Conservation (phyloP, 805 yeast genomes). For the Yarrowia sp. region DNA sequence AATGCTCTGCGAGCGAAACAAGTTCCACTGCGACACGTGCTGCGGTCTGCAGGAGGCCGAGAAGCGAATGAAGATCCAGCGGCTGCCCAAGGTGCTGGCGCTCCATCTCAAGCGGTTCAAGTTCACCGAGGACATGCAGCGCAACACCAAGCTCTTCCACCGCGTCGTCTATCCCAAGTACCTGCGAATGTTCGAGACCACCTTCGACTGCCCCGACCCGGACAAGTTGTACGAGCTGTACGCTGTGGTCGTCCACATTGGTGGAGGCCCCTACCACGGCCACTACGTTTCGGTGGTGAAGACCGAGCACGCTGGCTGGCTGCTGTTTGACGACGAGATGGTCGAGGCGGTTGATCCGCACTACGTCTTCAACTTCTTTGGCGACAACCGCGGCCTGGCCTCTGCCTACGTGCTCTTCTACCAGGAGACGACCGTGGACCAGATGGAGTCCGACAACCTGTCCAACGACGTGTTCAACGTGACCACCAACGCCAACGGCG, state of each 20-base stretch:
- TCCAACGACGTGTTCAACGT: conserved; percentile 23
- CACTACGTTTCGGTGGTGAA: conserved; percentile 89
- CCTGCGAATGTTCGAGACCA: conserved; percentile 63
- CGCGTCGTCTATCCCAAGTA: conserved; percentile 76
- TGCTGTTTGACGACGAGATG: conserved; percentile 91
- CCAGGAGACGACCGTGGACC: conserved; percentile 46
- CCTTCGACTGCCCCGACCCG: conserved; percentile 51
- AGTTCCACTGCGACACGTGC: conserved; percentile 89
- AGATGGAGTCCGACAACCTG: conserved; percentile 25
- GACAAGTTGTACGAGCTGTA: conserved; percentile 73
- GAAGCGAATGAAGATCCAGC: conserved; percentile 76
- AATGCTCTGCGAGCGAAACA: conserved; percentile 79
- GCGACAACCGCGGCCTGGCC: conserved; percentile 82
- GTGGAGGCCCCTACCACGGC: conserved; percentile 97
- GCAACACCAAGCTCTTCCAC: conserved; percentile 83
- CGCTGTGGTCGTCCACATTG: conserved; percentile 89
- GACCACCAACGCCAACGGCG: conserved; percentile 4
- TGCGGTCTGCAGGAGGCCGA: conserved; percentile 91
- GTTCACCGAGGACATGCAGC: conserved; percentile 76
- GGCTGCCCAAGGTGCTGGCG: conserved; percentile 73
- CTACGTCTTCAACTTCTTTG: conserved; percentile 81
- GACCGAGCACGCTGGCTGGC: conserved; percentile 78
- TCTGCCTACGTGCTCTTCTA: conserved; percentile 90
- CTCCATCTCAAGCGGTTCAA: conserved; percentile 90
- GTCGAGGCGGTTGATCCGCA: conserved; percentile 84